Evolutionary conservation across 1,284 basidiomycete species (phyloP), one percentile per base, ranked within the genome.

Genomic region (Heliocybe sulcata): DNA sequence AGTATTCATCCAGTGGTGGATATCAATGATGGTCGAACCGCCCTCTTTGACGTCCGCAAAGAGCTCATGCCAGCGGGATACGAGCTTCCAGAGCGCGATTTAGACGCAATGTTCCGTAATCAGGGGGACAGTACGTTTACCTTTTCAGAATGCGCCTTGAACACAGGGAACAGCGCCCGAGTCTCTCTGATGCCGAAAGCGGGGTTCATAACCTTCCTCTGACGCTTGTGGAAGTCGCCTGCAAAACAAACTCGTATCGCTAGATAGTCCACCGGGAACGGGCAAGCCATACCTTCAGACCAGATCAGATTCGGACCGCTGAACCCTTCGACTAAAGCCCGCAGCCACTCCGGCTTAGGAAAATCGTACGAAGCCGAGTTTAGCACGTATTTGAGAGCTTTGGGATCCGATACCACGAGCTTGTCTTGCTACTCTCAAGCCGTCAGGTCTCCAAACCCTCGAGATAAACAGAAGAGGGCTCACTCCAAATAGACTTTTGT

Each of bases 1-100:
- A 1, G 58, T 62, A 8, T 63, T 27, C 58, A 71, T 57, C 69
- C 65, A 53, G 65, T 66, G 48, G 69, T 59, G 51, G 2, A 67
- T 55, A 58, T 85, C 70, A 9, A 82, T 56, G 22, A 74, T 66
- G 4, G 47, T 29, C 25, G 19, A 25, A n/a, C n/a, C n/a, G n/a
- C n/a, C n/a, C n/a, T 54, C 62, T 1, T 69, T 67, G 4, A 67
- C 61, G 2, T 68, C 64, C 0, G 58, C 35, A 12, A 8, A 60
- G 62, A 6, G 54, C 60, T 52, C 45, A 35, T 20, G 50, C 47
- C 20, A 35, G 33, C 42, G 35, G 4, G 12, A 4, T 4, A 20
- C 47, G 3, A 49, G 20, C 20, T 23, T 50, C 6, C 10, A 6
- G 12, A n/a, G 12, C 6, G n/a, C 16, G 19, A 6, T 29, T 38